Conservation (phyloP, 2,329 filamentous ascomycete genomes). For the Alternaria viburni region DNA sequence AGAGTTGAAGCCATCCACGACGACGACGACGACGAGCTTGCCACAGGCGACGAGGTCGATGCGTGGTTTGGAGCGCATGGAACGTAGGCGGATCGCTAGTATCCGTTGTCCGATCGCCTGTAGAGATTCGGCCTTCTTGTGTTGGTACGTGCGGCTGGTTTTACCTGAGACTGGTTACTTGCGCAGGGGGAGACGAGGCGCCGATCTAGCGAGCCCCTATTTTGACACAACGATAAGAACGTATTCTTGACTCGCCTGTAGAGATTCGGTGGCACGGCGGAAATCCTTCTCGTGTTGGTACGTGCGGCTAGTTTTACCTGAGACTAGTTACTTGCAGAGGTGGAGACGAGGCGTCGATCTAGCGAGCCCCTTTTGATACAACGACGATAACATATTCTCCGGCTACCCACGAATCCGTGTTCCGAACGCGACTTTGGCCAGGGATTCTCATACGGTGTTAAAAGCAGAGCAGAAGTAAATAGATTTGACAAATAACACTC, state of each 20-base stretch:
- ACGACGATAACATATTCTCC: not conserved
- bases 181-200: not conserved
- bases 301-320: not conserved
- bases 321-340: not conserved
- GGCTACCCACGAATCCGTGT: not conserved
- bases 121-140: not conserved
- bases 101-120: not conserved
- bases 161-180: not conserved
- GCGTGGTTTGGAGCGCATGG: not conserved
- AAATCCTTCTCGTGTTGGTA: no score
- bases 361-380: not conserved
- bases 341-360: not conserved
- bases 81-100: not conserved
- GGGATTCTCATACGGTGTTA: not conserved
- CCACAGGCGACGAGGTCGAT: slow-evolving; percentile 2
- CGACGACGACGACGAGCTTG: slow-evolving; percentile 15
- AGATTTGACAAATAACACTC: not conserved
- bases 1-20: slow-evolving; percentile 42
- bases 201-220: not conserved
- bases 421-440: not conserved
- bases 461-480: not conserved
- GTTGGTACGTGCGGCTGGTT: not conserved
- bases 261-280: no score
- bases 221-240: not conserved
- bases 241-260: not conserved